Evolutionary conservation across 2,329 filamentous ascomycete species (phyloP).

Genomic region (Pseudonectria foliicola): DNA sequence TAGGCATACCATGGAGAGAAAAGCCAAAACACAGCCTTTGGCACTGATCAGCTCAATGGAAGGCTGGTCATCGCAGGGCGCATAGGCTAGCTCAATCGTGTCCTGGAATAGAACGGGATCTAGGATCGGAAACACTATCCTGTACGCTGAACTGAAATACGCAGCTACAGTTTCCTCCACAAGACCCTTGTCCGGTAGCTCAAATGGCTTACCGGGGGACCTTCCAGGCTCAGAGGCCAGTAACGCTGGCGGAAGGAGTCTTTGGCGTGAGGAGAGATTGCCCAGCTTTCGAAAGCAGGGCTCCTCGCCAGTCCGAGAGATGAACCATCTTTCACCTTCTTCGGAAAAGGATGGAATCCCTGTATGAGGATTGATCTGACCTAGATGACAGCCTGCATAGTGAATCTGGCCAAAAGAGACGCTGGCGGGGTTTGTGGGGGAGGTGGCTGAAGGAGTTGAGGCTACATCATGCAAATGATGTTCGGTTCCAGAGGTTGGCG

Average conservation of each 20-base stretch:
- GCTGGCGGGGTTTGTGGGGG: conserved; percentile 2
- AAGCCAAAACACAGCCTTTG: conserved; percentile 42
- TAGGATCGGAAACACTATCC: conserved; percentile 41
- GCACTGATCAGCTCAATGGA: conserved; percentile 26
- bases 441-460: conserved; percentile 1
- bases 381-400: conserved; percentile 15
- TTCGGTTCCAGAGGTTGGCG: background rate
- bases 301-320: conserved; percentile 11
- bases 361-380: conserved; percentile 18
- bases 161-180: conserved; percentile 19
- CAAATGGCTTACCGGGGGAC: conserved; percentile 3
- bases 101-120: conserved; percentile 39
- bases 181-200: conserved; percentile 16
- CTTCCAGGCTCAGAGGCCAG: conserved; percentile 1
- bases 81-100: conserved; percentile 39
- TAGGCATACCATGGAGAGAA: conserved; percentile 31
- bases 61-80: conserved; percentile 8
- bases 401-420: conserved; percentile 18
- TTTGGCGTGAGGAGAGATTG: background rate
- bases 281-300: conserved; percentile 1
- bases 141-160: conserved; percentile 28
- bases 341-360: conserved; percentile 16
- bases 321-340: conserved; percentile 15
- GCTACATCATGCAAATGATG: conserved; percentile 1
- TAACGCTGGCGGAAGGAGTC: background rate